These are phyloP conservation scores for Miscanthus lutarioriparius DNA, from an alignment of 176 grass and related monocot species.

Conservation along the genomic window DNA sequence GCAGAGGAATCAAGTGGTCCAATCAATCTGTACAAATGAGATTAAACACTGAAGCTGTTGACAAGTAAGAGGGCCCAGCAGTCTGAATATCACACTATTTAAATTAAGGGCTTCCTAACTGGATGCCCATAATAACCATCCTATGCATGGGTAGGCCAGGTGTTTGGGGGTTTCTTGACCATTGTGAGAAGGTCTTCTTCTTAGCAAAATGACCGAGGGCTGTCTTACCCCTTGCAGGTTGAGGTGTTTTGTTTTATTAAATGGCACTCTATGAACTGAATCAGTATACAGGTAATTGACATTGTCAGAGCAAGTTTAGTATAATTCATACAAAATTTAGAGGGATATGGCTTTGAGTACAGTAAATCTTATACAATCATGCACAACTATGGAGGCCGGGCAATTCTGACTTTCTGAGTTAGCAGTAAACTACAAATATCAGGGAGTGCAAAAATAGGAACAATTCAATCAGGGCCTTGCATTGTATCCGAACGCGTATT, in stretches of 20 bases:
- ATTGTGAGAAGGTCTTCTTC: background rate
- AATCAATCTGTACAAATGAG: background rate
- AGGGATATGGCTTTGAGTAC: background rate
- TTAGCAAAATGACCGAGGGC: too few species aligned
- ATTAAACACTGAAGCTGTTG: background rate
- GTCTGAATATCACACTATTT: background rate
- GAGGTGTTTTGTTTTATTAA: background rate
- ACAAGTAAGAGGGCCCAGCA: background rate
- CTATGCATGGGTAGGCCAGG: too few species aligned
- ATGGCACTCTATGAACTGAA: background rate
- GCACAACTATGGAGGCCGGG: background rate
- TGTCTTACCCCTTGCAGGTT: too few species aligned
- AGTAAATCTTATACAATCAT: background rate
- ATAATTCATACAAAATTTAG: background rate
- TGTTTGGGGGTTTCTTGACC: too few species aligned
- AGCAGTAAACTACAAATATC: background rate
- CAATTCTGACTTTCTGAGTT: background rate
- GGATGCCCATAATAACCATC: too few species aligned
- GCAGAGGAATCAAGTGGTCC: background rate
- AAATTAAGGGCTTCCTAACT: background rate
- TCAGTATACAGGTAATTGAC: background rate
- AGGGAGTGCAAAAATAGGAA: background rate
- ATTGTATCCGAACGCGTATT: background rate
- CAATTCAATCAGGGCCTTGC: slow-evolving; percentile 3
- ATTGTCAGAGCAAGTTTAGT: background rate